phyloP scores from a whole-genome alignment of 148 eudicot genomes.

The Simmondsia chinensis region DNA sequence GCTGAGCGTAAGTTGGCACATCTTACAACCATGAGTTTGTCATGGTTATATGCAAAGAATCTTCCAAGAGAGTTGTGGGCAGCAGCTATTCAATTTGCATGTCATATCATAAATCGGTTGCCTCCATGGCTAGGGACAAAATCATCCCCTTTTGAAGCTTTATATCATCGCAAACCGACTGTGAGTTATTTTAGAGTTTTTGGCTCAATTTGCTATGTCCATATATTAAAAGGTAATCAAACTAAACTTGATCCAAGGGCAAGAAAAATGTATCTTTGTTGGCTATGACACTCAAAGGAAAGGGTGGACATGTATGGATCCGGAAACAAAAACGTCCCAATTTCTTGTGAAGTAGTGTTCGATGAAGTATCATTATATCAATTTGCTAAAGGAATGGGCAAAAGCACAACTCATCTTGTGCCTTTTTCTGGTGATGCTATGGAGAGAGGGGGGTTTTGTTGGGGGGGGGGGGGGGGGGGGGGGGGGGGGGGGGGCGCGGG shows the following conservation, averaged over 20 bases:
- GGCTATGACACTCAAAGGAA: background rate
- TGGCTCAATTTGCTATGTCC: constrained; percentile 14
- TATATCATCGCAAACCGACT: background rate
- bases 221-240: background rate
- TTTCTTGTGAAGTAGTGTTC: no score
- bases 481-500: no score
- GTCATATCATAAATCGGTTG: constrained; percentile 8
- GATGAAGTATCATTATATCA: no score
- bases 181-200: constrained; percentile 3
- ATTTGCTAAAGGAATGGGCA: no score
- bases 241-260: constrained; percentile 10
- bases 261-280: constrained; percentile 11
- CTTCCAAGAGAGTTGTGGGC: constrained; percentile 17
- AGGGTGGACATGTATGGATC: constrained; percentile 3
- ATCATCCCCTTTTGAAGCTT: constrained; percentile 1
- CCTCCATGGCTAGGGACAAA: background rate
- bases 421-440: no score
- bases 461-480: no score
- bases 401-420: no score
- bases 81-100: constrained; percentile 6
- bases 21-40: background rate
- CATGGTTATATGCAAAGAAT: constrained; percentile 18
- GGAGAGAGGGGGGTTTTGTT: no score
- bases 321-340: background rate
- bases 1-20: constrained; percentile 14